Percentiles rank a stretch among this genome's conserved stretches.
Conservation (phyloP, 2,329 filamentous ascomycete genomes). For the Macrophomina phaseolina region DNA sequence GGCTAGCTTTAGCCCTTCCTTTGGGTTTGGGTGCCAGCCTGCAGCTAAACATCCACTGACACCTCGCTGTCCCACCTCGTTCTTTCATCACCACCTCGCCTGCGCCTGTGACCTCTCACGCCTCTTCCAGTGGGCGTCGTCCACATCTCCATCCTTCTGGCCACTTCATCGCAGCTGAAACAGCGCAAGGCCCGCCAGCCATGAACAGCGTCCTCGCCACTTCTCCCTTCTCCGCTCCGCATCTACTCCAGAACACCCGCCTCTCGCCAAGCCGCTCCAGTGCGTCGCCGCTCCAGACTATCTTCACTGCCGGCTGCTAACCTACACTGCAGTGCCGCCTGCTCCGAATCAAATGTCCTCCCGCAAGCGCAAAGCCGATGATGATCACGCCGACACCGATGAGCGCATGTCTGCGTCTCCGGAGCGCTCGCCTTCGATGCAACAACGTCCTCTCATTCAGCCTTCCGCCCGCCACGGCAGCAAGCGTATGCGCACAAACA, state of each 20-base stretch:
- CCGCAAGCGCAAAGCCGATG: slow-evolving; percentile 88
- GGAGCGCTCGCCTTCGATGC: slow-evolving; percentile 76
- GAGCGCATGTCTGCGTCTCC: slow-evolving; percentile 94
- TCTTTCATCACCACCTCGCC: slow-evolving; percentile 27
- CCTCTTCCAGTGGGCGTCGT: slow-evolving; percentile 14
- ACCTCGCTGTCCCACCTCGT: slow-evolving; percentile 26
- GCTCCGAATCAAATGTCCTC: slow-evolving; percentile 52
- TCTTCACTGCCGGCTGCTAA: slow-evolving; percentile 29
- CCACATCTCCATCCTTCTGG: slow-evolving; percentile 8
- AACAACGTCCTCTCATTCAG: slow-evolving; percentile 68
- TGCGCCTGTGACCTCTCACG: not conserved
- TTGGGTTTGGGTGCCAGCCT: slow-evolving; percentile 21
- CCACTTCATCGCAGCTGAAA: slow-evolving; percentile 12
- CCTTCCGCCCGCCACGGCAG: slow-evolving; percentile 57
- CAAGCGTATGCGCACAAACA: slow-evolving; percentile 71
- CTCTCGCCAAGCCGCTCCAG: slow-evolving; percentile 65
- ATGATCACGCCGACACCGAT: slow-evolving; percentile 65
- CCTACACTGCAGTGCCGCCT: slow-evolving; percentile 42
- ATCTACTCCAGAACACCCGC: slow-evolving; percentile 65
- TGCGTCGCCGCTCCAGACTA: slow-evolving; percentile 46
- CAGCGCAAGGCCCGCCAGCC: slow-evolving; percentile 32
- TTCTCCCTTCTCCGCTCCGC: slow-evolving; percentile 64
- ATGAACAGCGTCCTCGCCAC: slow-evolving; percentile 68
- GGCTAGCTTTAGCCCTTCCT: not conserved
- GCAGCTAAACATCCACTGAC: slow-evolving; percentile 25